Conservation (phyloP, 139 green algal species). For the Picochlorum sp. region DNA sequence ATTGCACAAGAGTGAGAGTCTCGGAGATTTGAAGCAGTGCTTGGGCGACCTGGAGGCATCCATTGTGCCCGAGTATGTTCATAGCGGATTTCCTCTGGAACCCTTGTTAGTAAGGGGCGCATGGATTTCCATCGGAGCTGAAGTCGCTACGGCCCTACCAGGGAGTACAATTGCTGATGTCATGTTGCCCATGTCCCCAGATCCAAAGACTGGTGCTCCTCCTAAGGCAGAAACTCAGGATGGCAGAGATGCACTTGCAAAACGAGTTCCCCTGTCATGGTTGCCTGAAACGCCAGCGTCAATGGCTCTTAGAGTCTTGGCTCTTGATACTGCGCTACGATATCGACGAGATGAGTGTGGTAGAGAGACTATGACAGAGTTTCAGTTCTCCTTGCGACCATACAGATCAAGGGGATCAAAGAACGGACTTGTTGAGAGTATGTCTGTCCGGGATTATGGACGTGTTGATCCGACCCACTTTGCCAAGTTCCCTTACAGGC, state of each 20-base stretch:
- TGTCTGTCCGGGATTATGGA: slow-evolving; percentile 7
- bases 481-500: slow-evolving; percentile 25
- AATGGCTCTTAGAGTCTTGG: slow-evolving; percentile 52
- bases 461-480: slow-evolving; percentile 21
- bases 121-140: slow-evolving; percentile 40
- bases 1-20: slow-evolving; percentile 25
- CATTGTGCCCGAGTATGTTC: slow-evolving; percentile 23
- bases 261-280: slow-evolving; percentile 48
- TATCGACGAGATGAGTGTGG: slow-evolving; percentile 23
- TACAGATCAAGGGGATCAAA: neutral
- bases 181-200: slow-evolving; percentile 1
- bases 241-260: neutral
- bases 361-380: slow-evolving; percentile 2
- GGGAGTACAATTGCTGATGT: slow-evolving; percentile 11
- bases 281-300: slow-evolving; percentile 60
- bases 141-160: slow-evolving; percentile 28
- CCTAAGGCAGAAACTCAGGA: neutral
- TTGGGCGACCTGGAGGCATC: slow-evolving; percentile 50
- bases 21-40: slow-evolving; percentile 29
- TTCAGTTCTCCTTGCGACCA: slow-evolving; percentile 5
- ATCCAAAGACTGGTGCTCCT: neutral
- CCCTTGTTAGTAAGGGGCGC: slow-evolving; percentile 48
- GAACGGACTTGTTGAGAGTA: neutral
- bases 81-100: neutral
- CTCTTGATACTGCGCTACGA: slow-evolving; percentile 54